phyloP scores from a whole-genome alignment of 495 filamentous ascomycete genomes.

The Hypomontagnella submonticulosa region DNA sequence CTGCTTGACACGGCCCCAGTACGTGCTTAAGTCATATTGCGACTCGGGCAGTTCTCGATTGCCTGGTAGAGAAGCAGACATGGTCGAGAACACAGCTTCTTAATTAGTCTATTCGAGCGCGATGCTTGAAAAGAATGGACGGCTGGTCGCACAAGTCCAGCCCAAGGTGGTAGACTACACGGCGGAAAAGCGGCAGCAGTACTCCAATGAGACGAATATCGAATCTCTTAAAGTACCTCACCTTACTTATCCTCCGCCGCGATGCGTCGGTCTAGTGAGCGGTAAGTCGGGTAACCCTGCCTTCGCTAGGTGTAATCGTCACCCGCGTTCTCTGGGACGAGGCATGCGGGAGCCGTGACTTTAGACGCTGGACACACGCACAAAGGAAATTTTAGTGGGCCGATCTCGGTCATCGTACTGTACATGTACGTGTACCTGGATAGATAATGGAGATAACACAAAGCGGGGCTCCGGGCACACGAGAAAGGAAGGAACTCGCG shows the following conservation, averaged over 20 bases:
- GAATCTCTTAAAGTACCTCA: background rate
- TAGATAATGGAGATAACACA: conserved; percentile 15
- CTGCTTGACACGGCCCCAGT: conserved; percentile 94
- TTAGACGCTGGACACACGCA: background rate
- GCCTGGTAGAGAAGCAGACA: conserved; percentile 93
- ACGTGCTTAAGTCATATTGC: conserved; percentile 90
- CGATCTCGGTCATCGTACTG: conserved; percentile 34
- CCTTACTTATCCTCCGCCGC: conserved; percentile 2
- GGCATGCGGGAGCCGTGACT: background rate
- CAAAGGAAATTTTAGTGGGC: conserved; percentile 33
- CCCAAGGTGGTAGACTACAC: conserved; percentile 1
- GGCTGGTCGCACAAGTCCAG: conserved; percentile 23
- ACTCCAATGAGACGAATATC: background rate
- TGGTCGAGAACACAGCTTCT: conserved; percentile 49
- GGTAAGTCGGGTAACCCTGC: background rate
- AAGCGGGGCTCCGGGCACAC: conserved; percentile 1
- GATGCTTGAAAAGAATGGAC: conserved; percentile 20
- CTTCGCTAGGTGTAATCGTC: background rate
- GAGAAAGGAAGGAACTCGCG: conserved; percentile 17
- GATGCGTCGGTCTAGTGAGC: background rate
- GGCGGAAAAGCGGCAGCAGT: background rate
- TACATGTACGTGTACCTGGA: no score
- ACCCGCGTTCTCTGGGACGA: no score
- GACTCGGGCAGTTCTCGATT: conserved; percentile 86
- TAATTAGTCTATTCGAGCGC: conserved; percentile 1